Evolutionary conservation across 192 early-diverging fungal genomes (phyloP).

Genomic region (Endogone sp.): DNA sequence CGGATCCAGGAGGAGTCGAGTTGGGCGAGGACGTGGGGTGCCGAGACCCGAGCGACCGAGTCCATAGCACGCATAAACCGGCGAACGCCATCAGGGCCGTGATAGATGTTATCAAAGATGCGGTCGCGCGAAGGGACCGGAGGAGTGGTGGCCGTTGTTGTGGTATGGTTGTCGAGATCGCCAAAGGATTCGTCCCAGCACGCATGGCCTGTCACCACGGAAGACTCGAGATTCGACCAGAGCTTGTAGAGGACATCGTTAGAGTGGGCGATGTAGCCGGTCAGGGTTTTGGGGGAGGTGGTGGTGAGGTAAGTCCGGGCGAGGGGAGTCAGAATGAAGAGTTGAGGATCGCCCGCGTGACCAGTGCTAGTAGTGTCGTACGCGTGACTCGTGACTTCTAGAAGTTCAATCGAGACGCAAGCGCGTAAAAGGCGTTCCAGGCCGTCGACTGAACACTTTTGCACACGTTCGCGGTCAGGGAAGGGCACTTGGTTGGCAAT

Average conservation of each 20-base stretch:
- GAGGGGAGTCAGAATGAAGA: neutral
- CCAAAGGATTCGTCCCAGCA: slow-evolving; percentile 24
- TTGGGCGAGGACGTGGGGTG: slow-evolving; percentile 9
- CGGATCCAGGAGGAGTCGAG: slow-evolving; percentile 4
- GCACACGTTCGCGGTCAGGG: neutral
- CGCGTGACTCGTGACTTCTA: neutral
- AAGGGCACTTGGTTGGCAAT: neutral
- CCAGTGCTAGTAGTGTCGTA: neutral
- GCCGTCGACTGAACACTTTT: slow-evolving; percentile 3
- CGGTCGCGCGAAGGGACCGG: neutral
- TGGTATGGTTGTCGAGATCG: slow-evolving; percentile 2
- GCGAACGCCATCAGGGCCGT: slow-evolving; percentile 2
- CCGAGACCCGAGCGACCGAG: slow-evolving; percentile 2
- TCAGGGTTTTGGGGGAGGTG: slow-evolving; percentile 7
- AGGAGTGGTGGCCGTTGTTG: neutral
- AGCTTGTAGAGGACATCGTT: slow-evolving; percentile 18
- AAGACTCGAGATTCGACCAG: slow-evolving; percentile 11
- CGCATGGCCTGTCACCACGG: slow-evolving; percentile 10
- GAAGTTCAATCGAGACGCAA: slow-evolving; percentile 8
- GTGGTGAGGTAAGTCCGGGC: slow-evolving; percentile 6
- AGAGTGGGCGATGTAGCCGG: slow-evolving; percentile 11
- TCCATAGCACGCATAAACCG: slow-evolving; percentile 24
- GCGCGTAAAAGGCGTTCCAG: slow-evolving; percentile 1
- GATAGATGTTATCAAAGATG: slow-evolving; percentile 17
- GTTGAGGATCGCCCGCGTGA: neutral